Evolutionary conservation across 2,329 filamentous ascomycete genomes (phyloP), one percentile per base, ranked within the genome.

Genomic region (Neocucurbitaria cava): DNA sequence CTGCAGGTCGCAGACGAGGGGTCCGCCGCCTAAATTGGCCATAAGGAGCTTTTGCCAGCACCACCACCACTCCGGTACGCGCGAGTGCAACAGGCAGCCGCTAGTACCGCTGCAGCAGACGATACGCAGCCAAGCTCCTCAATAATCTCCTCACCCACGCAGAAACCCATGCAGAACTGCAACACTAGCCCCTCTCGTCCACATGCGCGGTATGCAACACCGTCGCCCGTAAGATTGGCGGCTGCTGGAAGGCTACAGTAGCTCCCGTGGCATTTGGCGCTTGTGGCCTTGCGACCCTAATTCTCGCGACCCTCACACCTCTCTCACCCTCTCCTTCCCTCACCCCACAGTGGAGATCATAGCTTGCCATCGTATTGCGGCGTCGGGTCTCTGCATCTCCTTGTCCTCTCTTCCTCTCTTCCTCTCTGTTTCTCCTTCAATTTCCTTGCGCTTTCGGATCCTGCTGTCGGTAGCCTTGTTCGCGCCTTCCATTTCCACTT

Each of bases 341-440:
- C 69, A 69, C 72, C 72, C 71, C 73, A 74, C 73, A 71, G 62
- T 68, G 65, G 64, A 68, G 57, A 65, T 59, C 63, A n/a, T n/a
- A 69, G 52, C 62, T 66, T 68, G 50, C 57, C 69, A 68, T 72
- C 72, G 56, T 69, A 69, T 62, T 67, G 67, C 64, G 68, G 68
- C 66, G 70, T 71, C 68, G 73, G 73, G 62, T 62, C 63, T 64
- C 72, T 62, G 63, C 64, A 62, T 64, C 66, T 72, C 66, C 68
- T 67, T 70, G 62, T 72, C 72, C 70, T 75, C 68, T 49, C 45
- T 61, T 68, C 55, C 66, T 65, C 59, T 69, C 64, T 74, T 72
- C 71, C 69, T 70, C 64, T 64, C 51, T 68, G 63, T 73, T 71
- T 72, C 68, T 69, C 70, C 67, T 73, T 71, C 65, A 13, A 55